Evolutionary conservation across 1,284 basidiomycete genomes (phyloP), one percentile per base, ranked within the genome.

Genomic region (Ustilago shanxiensis): DNA sequence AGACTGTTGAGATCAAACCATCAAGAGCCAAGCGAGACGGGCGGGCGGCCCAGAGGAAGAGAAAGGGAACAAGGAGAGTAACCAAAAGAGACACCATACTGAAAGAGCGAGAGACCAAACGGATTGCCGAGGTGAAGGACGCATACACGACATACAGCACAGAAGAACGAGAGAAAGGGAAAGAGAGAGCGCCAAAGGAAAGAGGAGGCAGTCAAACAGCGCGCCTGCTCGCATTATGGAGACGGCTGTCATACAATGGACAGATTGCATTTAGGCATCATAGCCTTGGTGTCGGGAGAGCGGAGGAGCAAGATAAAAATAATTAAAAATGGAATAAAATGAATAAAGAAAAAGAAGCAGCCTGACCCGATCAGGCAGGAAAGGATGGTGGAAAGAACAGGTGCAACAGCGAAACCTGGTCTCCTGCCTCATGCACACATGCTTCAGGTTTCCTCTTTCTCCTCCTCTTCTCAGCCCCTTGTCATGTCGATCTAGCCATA

Each of bases 1-100:
- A 65, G 62, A 65, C 62, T 31, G 39, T 31, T 16, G n/a, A 56
- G 37, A 20, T 18, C 20, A 51, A 35, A 56, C 28, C 45, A 26
- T 45, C 13, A 50, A 11, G 14, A 58, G 16, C 39, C 64, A 60
- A 66, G 58, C 64, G 58, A 68, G 60, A 53, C 45, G 53, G 26
- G 37, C 7, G n/a, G 11, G 16, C 41, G 20, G 41, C n/a, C 7
- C 41, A 10, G n/a, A 44, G 13, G 16, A 7, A 44, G 41, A 20
- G n/a, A 44, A 44, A 49, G 28, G 53, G 50, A 28, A 44, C 9
- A 44, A 7, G 18, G 37, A 39, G 37, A 3, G 18, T n/a, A n/a
- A n/a, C n/a, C n/a, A n/a, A n/a, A 20, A 20, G 9, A 37, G 9
- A 37, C 13, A 37, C 35, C 11, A 6, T 33, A 37, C 35, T 10